A percentile compares a stretch with the other conserved stretches of the same genome.
phyloP scores from a whole-genome alignment of 495 filamentous ascomycete genomes.

The Penicillium bovifimosum region DNA sequence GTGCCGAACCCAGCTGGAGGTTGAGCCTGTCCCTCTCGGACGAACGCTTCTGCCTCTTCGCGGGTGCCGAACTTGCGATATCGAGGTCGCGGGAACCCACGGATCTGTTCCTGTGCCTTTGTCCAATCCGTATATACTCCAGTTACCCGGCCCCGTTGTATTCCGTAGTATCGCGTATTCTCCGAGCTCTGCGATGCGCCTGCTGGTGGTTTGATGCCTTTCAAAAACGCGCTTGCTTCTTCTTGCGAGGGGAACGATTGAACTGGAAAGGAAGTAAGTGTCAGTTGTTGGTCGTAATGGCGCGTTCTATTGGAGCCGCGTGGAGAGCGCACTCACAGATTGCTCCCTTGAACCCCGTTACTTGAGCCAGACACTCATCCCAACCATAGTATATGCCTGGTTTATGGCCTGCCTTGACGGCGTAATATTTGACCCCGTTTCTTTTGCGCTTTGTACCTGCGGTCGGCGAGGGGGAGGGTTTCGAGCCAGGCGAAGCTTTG shows the following conservation, averaged over 20 bases:
- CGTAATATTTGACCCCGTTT: slow-evolving; percentile 71
- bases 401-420: slow-evolving; percentile 67
- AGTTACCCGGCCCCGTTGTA: slow-evolving; percentile 73
- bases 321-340: slow-evolving; percentile 54
- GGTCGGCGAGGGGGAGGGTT: slow-evolving; percentile 33
- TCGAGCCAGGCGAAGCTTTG: slow-evolving; percentile 25
- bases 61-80: slow-evolving; percentile 74
- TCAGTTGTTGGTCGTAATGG: slow-evolving; percentile 6
- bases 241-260: slow-evolving; percentile 74
- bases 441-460: slow-evolving; percentile 63
- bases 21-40: slow-evolving; percentile 43
- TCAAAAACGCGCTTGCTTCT: slow-evolving; percentile 74
- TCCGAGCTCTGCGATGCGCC: slow-evolving; percentile 21
- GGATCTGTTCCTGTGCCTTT: slow-evolving; percentile 70
- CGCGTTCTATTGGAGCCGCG: neutral
- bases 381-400: slow-evolving; percentile 88
- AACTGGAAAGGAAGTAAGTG: slow-evolving; percentile 44
- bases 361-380: slow-evolving; percentile 74
- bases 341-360: slow-evolving; percentile 79
- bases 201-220: slow-evolving; percentile 47
- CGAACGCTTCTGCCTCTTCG: slow-evolving; percentile 71
- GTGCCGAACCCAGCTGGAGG: slow-evolving; percentile 24
- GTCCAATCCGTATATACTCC: slow-evolving; percentile 89
- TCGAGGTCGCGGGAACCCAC: slow-evolving; percentile 69
- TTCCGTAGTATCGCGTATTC: slow-evolving; percentile 64